Base-by-base conservation (phyloP, 139 green algal genomes). In the Eudorina sp. region DNA sequence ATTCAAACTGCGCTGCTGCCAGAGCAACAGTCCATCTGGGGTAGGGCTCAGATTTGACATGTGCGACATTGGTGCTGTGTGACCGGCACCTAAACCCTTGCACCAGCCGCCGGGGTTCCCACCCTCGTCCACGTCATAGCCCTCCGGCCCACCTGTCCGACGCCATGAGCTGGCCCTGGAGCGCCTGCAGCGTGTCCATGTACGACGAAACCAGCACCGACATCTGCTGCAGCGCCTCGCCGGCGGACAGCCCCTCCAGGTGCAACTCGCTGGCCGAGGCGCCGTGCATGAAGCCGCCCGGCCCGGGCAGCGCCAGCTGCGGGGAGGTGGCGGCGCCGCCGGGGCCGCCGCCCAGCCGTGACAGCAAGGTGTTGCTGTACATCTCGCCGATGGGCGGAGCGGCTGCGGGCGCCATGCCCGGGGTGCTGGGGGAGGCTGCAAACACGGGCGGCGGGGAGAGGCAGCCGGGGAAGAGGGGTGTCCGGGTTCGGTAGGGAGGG, bases 101-200 rank as follows among this genome's bases (percentile, higher is more conserved):
- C n/a, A n/a, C n/a, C n/a, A n/a, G n/a, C n/a, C n/a, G n/a, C n/a
- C n/a, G n/a, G 55, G 55, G 55, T 25, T 66, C 55, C 55, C 55
- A 7, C 55, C 55, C 55, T 11, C 7, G 29, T 66, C 55, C 55
- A 66, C 62, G 27, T 51, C 11, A 76, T 6, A 76, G 13, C 31
- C 66, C 68, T 51, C 68, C 5, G 11, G 11, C 51, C 0, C 77
- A 84, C 77, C 58, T 62, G 80, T 86, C 80, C 4, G 14, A 62
- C 7, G 80, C 80, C 80, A 86, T 86, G 41, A 86, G 80, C 80
- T 86, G 80, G 27, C 80, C 80, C 80, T 86, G 80, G 40, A 86
- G 43, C 43, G 80, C 80, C 80, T 86, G 80, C 80, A 86, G 34
- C 41, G 80, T 86, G 80, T 86, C 80, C 80, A 86, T 86, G 80